Evolutionary conservation across 1,284 basidiomycete genomes (phyloP).

Genomic region (Ceratorhiza oryzae-sativae): DNA sequence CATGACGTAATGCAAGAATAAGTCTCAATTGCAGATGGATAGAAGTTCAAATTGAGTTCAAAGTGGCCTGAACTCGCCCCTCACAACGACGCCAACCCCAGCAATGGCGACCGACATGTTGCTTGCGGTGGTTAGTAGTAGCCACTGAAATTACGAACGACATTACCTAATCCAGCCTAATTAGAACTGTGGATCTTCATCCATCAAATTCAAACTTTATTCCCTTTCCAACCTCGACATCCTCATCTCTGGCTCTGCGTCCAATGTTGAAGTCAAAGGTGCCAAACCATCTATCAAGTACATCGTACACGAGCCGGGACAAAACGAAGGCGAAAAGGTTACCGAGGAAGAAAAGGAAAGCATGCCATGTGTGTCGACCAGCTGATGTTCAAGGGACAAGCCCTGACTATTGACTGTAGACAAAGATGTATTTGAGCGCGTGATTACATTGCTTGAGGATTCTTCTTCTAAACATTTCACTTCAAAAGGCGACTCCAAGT

Average conservation of each 20-base stretch:
- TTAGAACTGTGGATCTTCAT: conserved; percentile 64
- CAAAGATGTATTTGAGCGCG: conserved; percentile 67
- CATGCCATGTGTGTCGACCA: conserved; percentile 41
- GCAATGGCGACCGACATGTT: conserved; percentile 22
- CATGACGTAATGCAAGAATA: too few species aligned
- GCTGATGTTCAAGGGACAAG: not conserved
- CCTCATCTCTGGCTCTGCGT: conserved; percentile 47
- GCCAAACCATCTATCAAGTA: conserved; percentile 57
- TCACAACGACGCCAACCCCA: not conserved
- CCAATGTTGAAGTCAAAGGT: conserved; percentile 62
- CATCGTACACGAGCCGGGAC: conserved; percentile 45
- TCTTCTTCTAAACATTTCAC: conserved; percentile 42
- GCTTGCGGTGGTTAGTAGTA: conserved; percentile 23
- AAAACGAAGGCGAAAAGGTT: conserved; percentile 49
- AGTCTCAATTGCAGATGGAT: too few species aligned
- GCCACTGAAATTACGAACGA: too few species aligned
- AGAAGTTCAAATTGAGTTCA: too few species aligned
- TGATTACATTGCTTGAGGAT: conserved; percentile 60
- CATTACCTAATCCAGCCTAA: conserved; percentile 17
- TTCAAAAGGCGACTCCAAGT: conserved; percentile 51
- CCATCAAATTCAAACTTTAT: conserved; percentile 77
- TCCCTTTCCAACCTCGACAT: conserved; percentile 43
- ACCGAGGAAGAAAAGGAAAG: conserved; percentile 48
- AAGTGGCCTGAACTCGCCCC: too few species aligned
- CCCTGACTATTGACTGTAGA: conserved; percentile 52